Base-by-base conservation (phyloP, 2,329 filamentous ascomycete genomes). In the Laburnicola sp. region DNA sequence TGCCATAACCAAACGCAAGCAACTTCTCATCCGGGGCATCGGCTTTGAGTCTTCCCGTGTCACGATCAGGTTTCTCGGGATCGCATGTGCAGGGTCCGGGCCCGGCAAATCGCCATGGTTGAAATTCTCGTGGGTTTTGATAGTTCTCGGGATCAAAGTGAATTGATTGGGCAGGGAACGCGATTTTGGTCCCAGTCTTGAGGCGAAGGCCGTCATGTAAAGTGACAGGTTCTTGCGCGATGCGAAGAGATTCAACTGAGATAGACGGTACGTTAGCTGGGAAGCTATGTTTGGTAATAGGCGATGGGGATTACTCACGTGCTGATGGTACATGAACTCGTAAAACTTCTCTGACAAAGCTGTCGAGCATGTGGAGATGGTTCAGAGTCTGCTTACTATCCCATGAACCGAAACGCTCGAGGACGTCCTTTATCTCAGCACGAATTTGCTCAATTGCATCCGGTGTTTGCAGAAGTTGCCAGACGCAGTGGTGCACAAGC, bases 321-420 rank as follows among this genome's bases (percentile, higher is more conserved):
- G 46, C 51, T 22, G 41, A 49, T 11, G 51, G 45, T 8, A 47
- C 27, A 32, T 53, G 25, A 26, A 53, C 35, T 1, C 40, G 50
- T n/a, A 53, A 36, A 7, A 45, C 7, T 26, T 53, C 50, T 36
- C 50, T 34, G 22, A 53, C 38, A 35, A 49, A 48, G 31, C 50
- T 53, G 21, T 53, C 50, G 10, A 49, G 40, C 16, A 53, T 28
- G 31, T 49, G 45, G 21, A 53, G 27, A 26, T 53, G 45, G 26
- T 48, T 48, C 28, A 53, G 21, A 7, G 50, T 49, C 34, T 52
- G 49, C 40, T 49, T 53, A 28, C 41, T 49, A n/a, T 48, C 45
- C 50, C 45, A 48, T 2, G 39, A 23, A 23, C 45, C 46, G 36
- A 37, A 46, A 22, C 38, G 42, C 2, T 36, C 31, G 26, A 53